Evolutionary conservation across 2,329 filamentous ascomycete species (phyloP).

Genomic region (Talaromyces sp.): DNA sequence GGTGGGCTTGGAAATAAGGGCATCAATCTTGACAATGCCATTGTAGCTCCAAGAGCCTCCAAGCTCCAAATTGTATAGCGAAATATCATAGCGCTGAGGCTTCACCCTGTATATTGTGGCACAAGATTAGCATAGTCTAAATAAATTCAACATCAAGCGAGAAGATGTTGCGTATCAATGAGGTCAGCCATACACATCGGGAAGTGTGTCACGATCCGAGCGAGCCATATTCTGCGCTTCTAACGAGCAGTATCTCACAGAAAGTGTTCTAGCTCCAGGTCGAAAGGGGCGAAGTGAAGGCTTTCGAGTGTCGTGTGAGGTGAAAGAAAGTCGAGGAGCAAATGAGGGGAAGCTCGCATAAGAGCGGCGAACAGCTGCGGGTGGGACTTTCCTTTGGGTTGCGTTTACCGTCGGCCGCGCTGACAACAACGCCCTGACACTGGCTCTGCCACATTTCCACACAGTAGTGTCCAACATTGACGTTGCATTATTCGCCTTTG

Average conservation of each 20-base stretch:
- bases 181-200: constrained; percentile 39
- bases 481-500: not conserved
- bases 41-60: constrained; percentile 74
- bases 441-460: constrained; percentile 28
- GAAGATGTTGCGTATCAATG: constrained; percentile 1
- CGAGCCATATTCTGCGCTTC: constrained; percentile 43
- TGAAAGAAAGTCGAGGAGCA: constrained; percentile 19
- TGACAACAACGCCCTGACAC: constrained; percentile 17
- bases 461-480: constrained; percentile 31
- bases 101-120: constrained; percentile 57
- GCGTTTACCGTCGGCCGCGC: constrained; percentile 23
- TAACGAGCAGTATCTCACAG: constrained; percentile 37
- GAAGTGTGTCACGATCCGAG: constrained; percentile 46
- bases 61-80: constrained; percentile 73
- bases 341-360: constrained; percentile 24
- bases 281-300: constrained; percentile 19
- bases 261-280: constrained; percentile 22
- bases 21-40: constrained; percentile 77
- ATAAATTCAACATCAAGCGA: not conserved
- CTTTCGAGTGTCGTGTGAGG: constrained; percentile 13
- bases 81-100: constrained; percentile 81
- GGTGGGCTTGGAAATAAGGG: constrained; percentile 67
- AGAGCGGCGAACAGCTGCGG: constrained; percentile 21
- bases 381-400: constrained; percentile 29
- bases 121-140: not conserved